Evolutionary conservation across 2,329 filamentous ascomycete genomes (phyloP), one percentile per base, ranked within the genome.

Genomic region (Bipolaris sorokiniana): DNA sequence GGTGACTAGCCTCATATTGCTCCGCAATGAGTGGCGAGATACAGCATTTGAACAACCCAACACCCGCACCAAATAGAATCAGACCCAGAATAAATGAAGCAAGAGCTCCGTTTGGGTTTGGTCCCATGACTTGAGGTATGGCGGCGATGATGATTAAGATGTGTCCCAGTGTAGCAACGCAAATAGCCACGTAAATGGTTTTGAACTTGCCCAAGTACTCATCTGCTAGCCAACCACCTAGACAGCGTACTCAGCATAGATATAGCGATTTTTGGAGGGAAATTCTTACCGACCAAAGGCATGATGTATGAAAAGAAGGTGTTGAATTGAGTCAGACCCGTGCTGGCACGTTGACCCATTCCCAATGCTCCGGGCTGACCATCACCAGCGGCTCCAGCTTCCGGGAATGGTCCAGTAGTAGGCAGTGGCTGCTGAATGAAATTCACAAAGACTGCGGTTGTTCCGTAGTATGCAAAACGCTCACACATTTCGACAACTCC

Each of bases 21-120:
- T 90, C 88, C n/a, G 87, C 87, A 52, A 90, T 83, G 9, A 90
- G 78, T 0, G 88, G 86, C 0, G 86, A 85, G 28, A 71, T 69
- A 44, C 68, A 70, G 36, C 56, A 67, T 50, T 79, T 80, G 66
- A 79, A 79, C 10, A 77, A 76, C 40, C 78, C 78, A n/a, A 77
- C 76, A 26, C 76, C 78, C 31, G 77, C 62, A 5, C 78, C 78
- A 37, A 80, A 76, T 9, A 79, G 65, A 3, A 80, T 59, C 23
- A 80, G 79, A 16, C 81, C 79, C 2, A 80, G 67, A 49, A 85
- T 78, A 58, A 83, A 82, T 0, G 81, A 78, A 4, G 77, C 79
- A 28, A 83, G 72, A 13, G 81, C 68, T 13, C 62, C 65, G 11
- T 74, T 75, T 2, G 76, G 72, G 26, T 71, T 64, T 16, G 69